phyloP scores from a whole-genome alignment of 768 basidiomycete species.

The Leccinum pellstonianum region DNA sequence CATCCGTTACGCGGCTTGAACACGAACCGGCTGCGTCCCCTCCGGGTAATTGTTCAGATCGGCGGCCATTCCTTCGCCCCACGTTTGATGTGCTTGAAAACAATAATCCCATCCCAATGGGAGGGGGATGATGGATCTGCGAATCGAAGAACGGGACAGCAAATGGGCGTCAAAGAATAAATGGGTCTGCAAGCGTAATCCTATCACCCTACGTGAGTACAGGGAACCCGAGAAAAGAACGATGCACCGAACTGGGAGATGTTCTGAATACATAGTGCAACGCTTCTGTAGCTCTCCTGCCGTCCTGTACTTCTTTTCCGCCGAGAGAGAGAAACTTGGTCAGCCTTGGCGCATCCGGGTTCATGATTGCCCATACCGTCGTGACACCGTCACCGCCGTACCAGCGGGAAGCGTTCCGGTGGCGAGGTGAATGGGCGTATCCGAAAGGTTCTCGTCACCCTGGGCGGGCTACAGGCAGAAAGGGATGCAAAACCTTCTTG shows the following conservation, averaged over 20 bases:
- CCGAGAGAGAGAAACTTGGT: not conserved
- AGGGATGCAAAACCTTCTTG: conserved; percentile 30
- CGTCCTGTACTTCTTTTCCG: not conserved
- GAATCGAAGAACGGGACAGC: not conserved
- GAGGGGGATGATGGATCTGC: not conserved
- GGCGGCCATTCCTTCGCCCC: not conserved
- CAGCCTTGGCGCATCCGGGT: not conserved
- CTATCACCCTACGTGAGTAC: not conserved
- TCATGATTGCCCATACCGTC: not conserved
- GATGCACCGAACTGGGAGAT: not conserved
- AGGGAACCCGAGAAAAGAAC: not conserved
- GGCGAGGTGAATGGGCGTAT: not conserved
- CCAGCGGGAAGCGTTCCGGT: not conserved
- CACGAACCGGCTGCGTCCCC: not conserved
- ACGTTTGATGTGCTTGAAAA: not conserved
- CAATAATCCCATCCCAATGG: not conserved
- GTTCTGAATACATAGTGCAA: not conserved
- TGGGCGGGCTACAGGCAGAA: not conserved
- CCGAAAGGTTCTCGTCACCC: not conserved
- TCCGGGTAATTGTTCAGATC: too few species aligned
- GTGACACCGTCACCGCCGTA: not conserved
- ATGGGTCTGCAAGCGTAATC: not conserved
- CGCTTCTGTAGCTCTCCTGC: not conserved
- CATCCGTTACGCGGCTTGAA: not conserved
- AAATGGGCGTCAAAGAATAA: not conserved